Percentiles rank a stretch among this genome's conserved stretches.
Evolutionary conservation across 495 filamentous ascomycete species (phyloP).

Genomic region (Parachaetomium inaequale): DNA sequence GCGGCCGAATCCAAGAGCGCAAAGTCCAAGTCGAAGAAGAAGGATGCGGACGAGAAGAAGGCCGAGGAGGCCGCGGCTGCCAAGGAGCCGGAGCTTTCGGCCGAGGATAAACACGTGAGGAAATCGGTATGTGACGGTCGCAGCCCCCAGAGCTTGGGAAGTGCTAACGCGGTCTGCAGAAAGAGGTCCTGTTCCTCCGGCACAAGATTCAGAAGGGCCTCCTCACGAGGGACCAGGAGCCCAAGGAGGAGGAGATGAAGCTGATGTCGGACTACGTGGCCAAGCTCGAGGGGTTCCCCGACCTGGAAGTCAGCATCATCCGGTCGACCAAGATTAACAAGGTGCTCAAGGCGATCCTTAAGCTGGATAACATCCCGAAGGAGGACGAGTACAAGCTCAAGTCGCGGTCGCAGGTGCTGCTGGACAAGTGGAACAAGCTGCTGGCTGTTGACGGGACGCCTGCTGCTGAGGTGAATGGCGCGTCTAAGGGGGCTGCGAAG

Average conservation of each 20-base stretch:
- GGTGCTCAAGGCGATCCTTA: slow-evolving; percentile 85
- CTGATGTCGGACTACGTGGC: slow-evolving; percentile 73
- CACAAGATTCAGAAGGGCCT: slow-evolving; percentile 91
- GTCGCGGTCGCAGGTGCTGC: slow-evolving; percentile 64
- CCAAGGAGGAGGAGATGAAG: slow-evolving; percentile 86
- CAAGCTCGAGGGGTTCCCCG: slow-evolving; percentile 72
- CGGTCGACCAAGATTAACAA: slow-evolving; percentile 88
- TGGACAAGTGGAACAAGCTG: slow-evolving; percentile 78
- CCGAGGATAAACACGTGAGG: slow-evolving; percentile 44
- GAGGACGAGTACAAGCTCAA: slow-evolving; percentile 86
- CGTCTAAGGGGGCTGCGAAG: slow-evolving; percentile 5
- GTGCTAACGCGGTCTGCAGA: slow-evolving; percentile 40
- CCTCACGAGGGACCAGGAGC: slow-evolving; percentile 71
- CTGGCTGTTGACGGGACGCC: slow-evolving; percentile 53
- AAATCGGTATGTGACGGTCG: slow-evolving; percentile 54
- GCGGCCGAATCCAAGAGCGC: slow-evolving; percentile 51
- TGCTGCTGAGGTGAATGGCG: slow-evolving; percentile 14
- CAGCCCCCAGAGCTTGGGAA: not conserved
- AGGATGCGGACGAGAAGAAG: slow-evolving; percentile 60
- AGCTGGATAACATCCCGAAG: slow-evolving; percentile 72
- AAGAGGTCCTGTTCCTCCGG: slow-evolving; percentile 74
- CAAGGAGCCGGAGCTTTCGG: slow-evolving; percentile 50
- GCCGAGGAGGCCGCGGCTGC: slow-evolving; percentile 49
- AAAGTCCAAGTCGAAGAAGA: slow-evolving; percentile 64
- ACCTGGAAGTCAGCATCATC: slow-evolving; percentile 84